phyloP scores from a whole-genome alignment of 371 early-diverging fungal genomes.

The Chytridiales sp. region DNA sequence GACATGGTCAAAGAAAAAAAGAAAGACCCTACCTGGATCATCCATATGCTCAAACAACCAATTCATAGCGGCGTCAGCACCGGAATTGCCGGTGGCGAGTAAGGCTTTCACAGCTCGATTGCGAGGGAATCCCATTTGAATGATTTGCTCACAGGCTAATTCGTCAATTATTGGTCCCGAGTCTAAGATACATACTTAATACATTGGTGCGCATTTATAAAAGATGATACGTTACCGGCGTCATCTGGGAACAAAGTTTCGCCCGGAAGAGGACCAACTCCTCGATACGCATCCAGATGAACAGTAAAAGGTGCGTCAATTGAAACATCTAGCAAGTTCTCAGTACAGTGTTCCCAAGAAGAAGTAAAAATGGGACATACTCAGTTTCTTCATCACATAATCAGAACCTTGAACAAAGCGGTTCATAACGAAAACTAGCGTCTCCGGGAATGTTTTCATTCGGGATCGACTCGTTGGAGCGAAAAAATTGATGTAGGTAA shows the following conservation, averaged over 20 bases:
- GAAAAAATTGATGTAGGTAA: background rate
- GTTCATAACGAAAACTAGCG: conserved; percentile 74
- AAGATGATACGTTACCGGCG: conserved; percentile 19
- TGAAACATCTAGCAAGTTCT: conserved; percentile 29
- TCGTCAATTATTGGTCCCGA: conserved; percentile 62
- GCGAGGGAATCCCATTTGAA: conserved; percentile 90
- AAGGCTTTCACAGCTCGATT: conserved; percentile 80
- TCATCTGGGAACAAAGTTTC: conserved; percentile 78
- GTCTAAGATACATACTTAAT: background rate
- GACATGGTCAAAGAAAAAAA: background rate
- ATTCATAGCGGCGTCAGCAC: conserved; percentile 85
- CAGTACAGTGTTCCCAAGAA: background rate
- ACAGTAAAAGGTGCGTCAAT: conserved; percentile 37
- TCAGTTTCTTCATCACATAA: conserved; percentile 71
- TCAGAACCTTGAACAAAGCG: conserved; percentile 80
- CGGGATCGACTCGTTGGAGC: conserved; percentile 58
- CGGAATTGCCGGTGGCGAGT: conserved; percentile 72
- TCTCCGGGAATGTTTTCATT: conserved; percentile 82
- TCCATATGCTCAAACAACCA: conserved; percentile 97
- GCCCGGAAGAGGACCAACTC: conserved; percentile 64
- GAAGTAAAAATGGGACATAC: conserved; percentile 42
- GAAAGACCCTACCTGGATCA: conserved; percentile 63
- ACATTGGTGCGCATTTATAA: background rate
- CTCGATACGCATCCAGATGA: conserved; percentile 43
- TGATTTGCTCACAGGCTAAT: conserved; percentile 67